phyloP scores from a whole-genome alignment of 495 filamentous ascomycete species.

The Polyplosphaeria fusca region DNA sequence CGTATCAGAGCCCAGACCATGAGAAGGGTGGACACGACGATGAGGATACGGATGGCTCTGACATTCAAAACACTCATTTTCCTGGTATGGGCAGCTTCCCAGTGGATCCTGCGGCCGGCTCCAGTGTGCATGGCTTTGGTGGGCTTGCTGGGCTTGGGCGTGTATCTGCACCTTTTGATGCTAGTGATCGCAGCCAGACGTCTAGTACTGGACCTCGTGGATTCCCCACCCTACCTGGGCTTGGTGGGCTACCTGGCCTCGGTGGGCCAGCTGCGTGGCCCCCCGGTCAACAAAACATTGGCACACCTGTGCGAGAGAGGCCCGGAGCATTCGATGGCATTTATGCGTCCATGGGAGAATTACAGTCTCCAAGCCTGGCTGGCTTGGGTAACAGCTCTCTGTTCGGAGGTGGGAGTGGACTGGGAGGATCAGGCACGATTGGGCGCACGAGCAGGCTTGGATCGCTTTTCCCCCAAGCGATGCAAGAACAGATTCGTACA shows the following conservation, averaged over 20 bases:
- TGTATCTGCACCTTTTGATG: conserved; percentile 53
- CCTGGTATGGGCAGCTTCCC: conserved; percentile 56
- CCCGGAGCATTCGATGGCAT: conserved; percentile 67
- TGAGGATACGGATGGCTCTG: conserved; percentile 56
- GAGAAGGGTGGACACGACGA: conserved; percentile 70
- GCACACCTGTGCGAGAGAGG: conserved; percentile 76
- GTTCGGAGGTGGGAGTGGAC: conserved; percentile 51
- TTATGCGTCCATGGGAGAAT: conserved; percentile 67
- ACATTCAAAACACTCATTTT: conserved; percentile 55
- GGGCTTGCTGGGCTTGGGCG: conserved; percentile 40
- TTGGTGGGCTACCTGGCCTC: conserved; percentile 58
- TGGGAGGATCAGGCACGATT: conserved; percentile 56
- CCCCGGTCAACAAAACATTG: conserved; percentile 53
- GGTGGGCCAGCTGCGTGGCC: conserved; percentile 64
- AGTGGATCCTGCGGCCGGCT: conserved; percentile 43
- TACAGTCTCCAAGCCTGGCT: conserved; percentile 70
- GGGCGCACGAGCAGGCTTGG: conserved; percentile 79
- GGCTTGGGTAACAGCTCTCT: conserved; percentile 51
- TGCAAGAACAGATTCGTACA: conserved; percentile 80
- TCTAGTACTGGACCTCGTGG: conserved; percentile 76
- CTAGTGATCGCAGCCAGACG: conserved; percentile 80
- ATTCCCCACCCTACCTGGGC: conserved; percentile 63
- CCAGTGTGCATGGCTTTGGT: conserved; percentile 33
- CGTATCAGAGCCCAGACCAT: conserved; percentile 92
- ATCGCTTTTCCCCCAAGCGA: conserved; percentile 78